Conservation (phyloP, 2,329 filamentous ascomycete species). For the Paracoccidioides brasiliensis region DNA sequence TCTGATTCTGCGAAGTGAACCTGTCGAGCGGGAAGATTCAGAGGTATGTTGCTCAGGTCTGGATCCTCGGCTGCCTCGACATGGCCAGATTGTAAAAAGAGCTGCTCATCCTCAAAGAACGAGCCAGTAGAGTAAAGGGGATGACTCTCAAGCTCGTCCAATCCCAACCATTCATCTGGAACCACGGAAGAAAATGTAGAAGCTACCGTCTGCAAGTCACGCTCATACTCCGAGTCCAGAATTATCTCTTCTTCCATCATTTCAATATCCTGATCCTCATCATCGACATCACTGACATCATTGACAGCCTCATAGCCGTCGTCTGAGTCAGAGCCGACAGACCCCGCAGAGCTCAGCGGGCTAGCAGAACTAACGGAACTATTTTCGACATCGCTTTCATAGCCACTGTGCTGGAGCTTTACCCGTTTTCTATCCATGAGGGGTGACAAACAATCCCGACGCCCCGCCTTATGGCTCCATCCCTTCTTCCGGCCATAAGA, state of each 20-base stretch:
- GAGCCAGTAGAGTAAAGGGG: slow-evolving; percentile 27
- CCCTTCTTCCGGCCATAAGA: slow-evolving; percentile 27
- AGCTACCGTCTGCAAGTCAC: slow-evolving; percentile 12
- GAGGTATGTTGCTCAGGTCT: slow-evolving; percentile 23
- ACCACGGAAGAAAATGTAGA: slow-evolving; percentile 14
- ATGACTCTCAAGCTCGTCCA: slow-evolving; percentile 33
- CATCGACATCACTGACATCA: slow-evolving; percentile 65
- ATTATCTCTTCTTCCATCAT: slow-evolving; percentile 68
- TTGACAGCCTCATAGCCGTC: slow-evolving; percentile 61
- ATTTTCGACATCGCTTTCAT: slow-evolving; percentile 5
- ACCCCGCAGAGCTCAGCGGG: slow-evolving; percentile 7
- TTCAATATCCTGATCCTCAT: slow-evolving; percentile 66
- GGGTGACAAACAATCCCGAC: slow-evolving; percentile 17
- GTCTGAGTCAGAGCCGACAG: slow-evolving; percentile 14
- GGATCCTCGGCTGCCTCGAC: slow-evolving; percentile 28
- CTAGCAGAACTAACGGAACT: slow-evolving; percentile 9
- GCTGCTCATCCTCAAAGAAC: slow-evolving; percentile 32
- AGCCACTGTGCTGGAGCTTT: slow-evolving; percentile 12
- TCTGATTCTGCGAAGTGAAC: slow-evolving; percentile 61
- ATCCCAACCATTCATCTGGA: slow-evolving; percentile 40
- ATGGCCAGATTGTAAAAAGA: slow-evolving; percentile 20
- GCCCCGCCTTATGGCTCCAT: slow-evolving; percentile 30
- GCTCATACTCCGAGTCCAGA: slow-evolving; percentile 34
- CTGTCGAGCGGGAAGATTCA: slow-evolving; percentile 39
- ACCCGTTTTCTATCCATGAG: slow-evolving; percentile 23